Conservation (phyloP, 1,139 yeast genomes). For the Saccharomycopsis hybrid region DNA sequence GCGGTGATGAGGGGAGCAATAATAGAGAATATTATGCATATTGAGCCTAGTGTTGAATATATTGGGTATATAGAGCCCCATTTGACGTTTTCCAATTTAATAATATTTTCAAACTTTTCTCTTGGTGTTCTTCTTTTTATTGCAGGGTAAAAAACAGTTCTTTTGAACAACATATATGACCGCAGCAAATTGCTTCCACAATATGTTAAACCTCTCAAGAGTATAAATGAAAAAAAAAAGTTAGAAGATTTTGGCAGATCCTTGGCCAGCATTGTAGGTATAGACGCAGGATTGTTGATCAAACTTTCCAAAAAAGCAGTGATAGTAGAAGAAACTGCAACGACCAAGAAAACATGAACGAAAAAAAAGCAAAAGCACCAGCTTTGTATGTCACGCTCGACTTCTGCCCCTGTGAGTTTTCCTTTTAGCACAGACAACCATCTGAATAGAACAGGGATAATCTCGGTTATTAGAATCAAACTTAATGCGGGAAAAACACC, state of each 20-base stretch:
- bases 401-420: constrained; percentile 45
- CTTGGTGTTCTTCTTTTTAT: constrained; percentile 46
- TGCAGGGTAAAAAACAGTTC: constrained; percentile 34
- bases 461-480: constrained; percentile 50
- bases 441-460: constrained; percentile 47
- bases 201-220: constrained; percentile 66
- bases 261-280: constrained; percentile 63
- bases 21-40: constrained; percentile 69
- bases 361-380: constrained; percentile 71
- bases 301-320: constrained; percentile 60
- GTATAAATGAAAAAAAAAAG: constrained; percentile 68
- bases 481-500: constrained; percentile 57
- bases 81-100: constrained; percentile 38
- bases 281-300: constrained; percentile 63
- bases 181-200: constrained; percentile 64
- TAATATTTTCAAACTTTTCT: constrained; percentile 41
- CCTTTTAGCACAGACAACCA: constrained; percentile 45
- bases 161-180: constrained; percentile 40
- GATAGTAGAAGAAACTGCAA: constrained; percentile 77
- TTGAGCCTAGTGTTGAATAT: constrained; percentile 68
- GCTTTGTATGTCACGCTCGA: constrained; percentile 54
- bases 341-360: constrained; percentile 76
- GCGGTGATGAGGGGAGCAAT: constrained; percentile 72
- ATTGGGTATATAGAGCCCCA: constrained; percentile 82
- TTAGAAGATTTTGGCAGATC: constrained; percentile 79